Base-by-base conservation (phyloP, 1,139 yeast genomes). In the Nakaseomyces uthaithaninus region DNA sequence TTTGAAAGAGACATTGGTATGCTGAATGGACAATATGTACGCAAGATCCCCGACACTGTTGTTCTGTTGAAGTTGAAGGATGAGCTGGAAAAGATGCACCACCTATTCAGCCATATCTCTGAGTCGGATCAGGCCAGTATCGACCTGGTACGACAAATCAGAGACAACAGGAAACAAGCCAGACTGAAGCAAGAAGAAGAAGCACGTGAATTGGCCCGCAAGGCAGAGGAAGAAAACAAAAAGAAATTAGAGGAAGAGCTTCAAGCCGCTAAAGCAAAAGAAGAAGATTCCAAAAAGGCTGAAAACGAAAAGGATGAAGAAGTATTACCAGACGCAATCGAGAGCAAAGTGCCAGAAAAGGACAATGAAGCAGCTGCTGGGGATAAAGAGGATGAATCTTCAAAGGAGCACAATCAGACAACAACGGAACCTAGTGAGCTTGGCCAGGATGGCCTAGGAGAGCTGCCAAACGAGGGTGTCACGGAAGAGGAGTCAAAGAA, bases 1-100 rank as follows among this genome's bases (percentile, higher is more conserved):
- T 80, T 75, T 52, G 84, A 79, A 51, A 65, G 73, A 6, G 73
- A 75, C 27, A 65, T 71, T 12, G 86, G 87, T 1, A 57, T 74
- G 39, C 60, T 80, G 25, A 79, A 71, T 47, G 87, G 89, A 0
- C 78, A 75, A 20, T 58, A 70, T 15, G 65, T 74, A 1, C 63
- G 72, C 25, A 63, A 63, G 19, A 58, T 72, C 1, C 82, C 85
- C 3, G 64, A 60, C 33, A 55, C 71, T 23, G 63, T 67, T 33
- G 64, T 69, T 3, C 62, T 80, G 30, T 62, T 65, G 24, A 68
- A 70, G 36, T 55, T 78, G 43, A 67, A 66, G 54, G 71, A 69
- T 46, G 62, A 70, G 27, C 56, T 80, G 40, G 66, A 65, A 18
- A 72, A 71, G 38, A 58, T 80, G 43, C 63, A 71, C 33, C 66